Evolutionary conservation across 306 rosid genomes (phyloP).

Genomic region (Senna tora): DNA sequence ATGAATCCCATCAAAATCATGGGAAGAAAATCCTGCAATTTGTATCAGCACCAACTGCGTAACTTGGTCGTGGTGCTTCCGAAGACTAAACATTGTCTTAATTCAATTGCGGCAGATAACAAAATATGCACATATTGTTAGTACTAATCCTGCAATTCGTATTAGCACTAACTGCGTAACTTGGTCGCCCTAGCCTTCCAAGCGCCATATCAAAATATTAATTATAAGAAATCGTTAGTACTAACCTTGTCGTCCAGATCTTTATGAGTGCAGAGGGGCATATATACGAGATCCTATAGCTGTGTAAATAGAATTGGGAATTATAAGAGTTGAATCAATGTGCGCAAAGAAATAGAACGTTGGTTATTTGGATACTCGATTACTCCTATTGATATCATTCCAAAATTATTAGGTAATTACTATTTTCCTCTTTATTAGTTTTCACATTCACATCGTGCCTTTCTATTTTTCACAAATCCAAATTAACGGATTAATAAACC

Average conservation of each 20-base stretch:
- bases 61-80: no score
- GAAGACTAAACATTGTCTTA: no score
- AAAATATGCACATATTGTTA: background rate
- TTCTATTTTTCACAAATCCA: no score
- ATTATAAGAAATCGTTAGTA: background rate
- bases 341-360: background rate
- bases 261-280: background rate
- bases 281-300: background rate
- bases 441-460: background rate
- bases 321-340: background rate
- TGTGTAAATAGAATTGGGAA: background rate
- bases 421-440: background rate
- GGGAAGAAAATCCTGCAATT: no score
- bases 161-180: no score
- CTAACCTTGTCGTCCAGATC: background rate
- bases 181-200: background rate
- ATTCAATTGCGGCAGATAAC: background rate
- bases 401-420: background rate
- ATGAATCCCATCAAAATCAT: no score
- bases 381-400: background rate
- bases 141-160: no score
- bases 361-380: background rate
- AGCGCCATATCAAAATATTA: background rate
- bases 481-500: background rate
- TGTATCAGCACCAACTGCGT: no score